Base-by-base conservation (phyloP, 257 asterid genomes). In the Capsicum chinense region DNA sequence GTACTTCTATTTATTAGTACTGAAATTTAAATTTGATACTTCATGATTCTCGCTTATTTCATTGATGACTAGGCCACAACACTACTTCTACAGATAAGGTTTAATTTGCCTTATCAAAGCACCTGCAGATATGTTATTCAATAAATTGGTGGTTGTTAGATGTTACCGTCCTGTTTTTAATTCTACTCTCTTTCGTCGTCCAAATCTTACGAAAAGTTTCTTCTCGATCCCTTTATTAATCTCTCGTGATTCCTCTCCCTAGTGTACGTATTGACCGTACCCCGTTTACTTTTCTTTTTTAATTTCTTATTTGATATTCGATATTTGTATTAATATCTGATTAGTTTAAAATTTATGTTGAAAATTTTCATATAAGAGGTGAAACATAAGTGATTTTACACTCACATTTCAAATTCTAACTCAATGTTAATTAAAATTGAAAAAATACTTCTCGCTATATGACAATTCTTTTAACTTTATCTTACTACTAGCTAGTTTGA, bases 111-210 rank as follows among this genome's bases (percentile, higher is more conserved):
- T 78, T 78, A 78, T 78, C 33, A 78, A 52, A 78, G 21, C 26
- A 14, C 21, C 48, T 21, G 48, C 26, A 68, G 62, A 81, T 82
- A 39, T 69, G 16, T 68, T 68, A 52, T 81, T 89, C 83, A 50
- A 57, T 17, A 85, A 79, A 84, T 67, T 59, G 88, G 83, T 86
- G 79, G 90, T 81, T 47, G 87, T 85, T 89, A 64, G 82, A 62
- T 63, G 68, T 17, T 67, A 87, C 89, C 85, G 90, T 56, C 91
- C 88, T 89, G 79, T 90, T 88, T 82, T 87, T 59, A 87, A 83
- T 66, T 73, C 84, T 79, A 62, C 86, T 26, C 37, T 73, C 76
- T 56, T 76, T 14, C 60, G 35, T 13, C 21, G 6, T 50, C 13
- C 62, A 39, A 39, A 39, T 39, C 3, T 50, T 74, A 26, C 50